Conservation (phyloP, 768 basidiomycete genomes). For the Leccinellum luteum region DNA sequence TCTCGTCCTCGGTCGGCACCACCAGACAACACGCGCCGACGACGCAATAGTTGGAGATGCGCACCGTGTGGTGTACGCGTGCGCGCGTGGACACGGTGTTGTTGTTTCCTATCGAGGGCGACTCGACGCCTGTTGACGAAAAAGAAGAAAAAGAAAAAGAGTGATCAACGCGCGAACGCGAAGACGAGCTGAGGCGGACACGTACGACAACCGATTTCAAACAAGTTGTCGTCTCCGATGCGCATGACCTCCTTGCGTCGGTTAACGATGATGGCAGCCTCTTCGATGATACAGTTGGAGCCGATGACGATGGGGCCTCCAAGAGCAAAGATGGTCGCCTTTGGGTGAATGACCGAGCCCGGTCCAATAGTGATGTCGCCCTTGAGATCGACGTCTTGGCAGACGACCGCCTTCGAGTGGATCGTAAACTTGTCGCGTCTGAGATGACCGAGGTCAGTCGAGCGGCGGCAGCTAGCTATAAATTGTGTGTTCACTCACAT, state of each 20-base stretch:
- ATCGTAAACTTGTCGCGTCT: constrained; percentile 90
- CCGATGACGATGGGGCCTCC: constrained; percentile 91
- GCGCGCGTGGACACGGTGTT: constrained; percentile 87
- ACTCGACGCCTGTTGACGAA: constrained; percentile 73
- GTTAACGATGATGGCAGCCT: constrained; percentile 87
- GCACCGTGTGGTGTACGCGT: constrained; percentile 80
- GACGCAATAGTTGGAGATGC: constrained; percentile 76
- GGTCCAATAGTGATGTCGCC: constrained; percentile 93
- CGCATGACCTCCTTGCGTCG: constrained; percentile 87
- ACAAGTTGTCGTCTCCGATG: constrained; percentile 91
- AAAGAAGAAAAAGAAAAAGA: neutral
- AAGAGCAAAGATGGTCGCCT: constrained; percentile 89
- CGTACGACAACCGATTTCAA: constrained; percentile 92
- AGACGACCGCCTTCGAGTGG: constrained; percentile 87
- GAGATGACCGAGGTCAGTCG: neutral
- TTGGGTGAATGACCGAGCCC: constrained; percentile 91
- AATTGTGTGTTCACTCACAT: constrained; percentile 22
- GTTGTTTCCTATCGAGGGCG: constrained; percentile 74
- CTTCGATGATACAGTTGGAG: constrained; percentile 86
- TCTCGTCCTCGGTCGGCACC: constrained; percentile 74
- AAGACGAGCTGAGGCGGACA: constrained; percentile 19
- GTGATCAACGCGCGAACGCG: neutral
- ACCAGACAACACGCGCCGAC: constrained; percentile 81
- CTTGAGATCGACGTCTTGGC: constrained; percentile 91
- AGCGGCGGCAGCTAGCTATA: neutral